Evolutionary conservation across 148 eudicot species (phyloP).

Genomic region (Drosera capensis): DNA sequence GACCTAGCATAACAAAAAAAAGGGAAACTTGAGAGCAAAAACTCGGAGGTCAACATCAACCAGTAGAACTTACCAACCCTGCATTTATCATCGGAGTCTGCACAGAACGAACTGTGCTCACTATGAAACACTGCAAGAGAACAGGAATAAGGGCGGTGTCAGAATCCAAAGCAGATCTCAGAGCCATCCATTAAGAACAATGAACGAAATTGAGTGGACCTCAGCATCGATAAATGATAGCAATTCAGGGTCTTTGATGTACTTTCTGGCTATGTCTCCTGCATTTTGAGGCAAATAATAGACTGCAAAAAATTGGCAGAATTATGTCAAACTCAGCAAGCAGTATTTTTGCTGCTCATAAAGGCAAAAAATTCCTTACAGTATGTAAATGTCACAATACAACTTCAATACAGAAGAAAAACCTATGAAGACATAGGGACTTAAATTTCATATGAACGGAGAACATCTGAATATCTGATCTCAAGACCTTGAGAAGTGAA

Average conservation of each 20-base stretch:
- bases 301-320: constrained; percentile 53
- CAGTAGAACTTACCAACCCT: constrained; percentile 62
- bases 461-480: too few species aligned
- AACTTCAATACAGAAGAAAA: too few species aligned
- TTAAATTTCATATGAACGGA: too few species aligned
- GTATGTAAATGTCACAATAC: too few species aligned
- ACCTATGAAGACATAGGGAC: too few species aligned
- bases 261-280: constrained; percentile 85
- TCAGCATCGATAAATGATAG: constrained; percentile 94
- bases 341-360: too few species aligned
- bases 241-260: constrained; percentile 67
- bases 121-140: constrained; percentile 80
- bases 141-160: constrained; percentile 3
- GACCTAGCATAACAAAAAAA: constrained; percentile 38
- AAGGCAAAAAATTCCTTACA: too few species aligned
- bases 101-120: constrained; percentile 88
- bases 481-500: too few species aligned
- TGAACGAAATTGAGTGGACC: constrained; percentile 25
- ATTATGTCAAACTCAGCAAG: too few species aligned
- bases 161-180: constrained; percentile 3
- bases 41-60: constrained; percentile 1
- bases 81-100: constrained; percentile 99
- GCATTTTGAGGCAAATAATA: constrained; percentile 96
- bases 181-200: constrained; percentile 2
- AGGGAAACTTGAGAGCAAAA: constrained; percentile 6